A percentile compares a stretch with the other conserved stretches of the same genome.
Evolutionary conservation across 345 rosid species (phyloP).

Genomic region (Bruguiera sexangula): DNA sequence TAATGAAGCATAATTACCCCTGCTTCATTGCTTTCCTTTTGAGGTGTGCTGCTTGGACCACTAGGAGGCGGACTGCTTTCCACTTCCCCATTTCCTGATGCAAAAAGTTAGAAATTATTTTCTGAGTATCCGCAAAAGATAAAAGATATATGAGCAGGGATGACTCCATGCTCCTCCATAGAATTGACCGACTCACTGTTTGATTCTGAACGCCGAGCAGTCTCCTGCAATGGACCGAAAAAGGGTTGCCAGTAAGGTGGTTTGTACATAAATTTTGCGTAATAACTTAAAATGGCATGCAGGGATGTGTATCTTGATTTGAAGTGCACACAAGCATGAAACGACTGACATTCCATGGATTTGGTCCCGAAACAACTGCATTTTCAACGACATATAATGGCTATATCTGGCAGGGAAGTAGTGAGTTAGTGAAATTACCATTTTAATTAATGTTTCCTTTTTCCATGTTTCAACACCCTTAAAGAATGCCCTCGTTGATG

Average conservation of each 20-base stretch:
- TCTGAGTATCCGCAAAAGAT: not conserved
- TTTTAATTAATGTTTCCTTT: slow-evolving; percentile 64
- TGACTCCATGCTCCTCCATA: not conserved
- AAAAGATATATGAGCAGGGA: not conserved
- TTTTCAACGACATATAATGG: too few relatives aligned
- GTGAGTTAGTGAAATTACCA: slow-evolving; percentile 29
- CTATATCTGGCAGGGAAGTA: not conserved
- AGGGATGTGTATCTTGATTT: not conserved
- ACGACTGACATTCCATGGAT: not conserved
- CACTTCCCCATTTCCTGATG: slow-evolving; percentile 41
- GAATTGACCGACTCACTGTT: slow-evolving; percentile 34
- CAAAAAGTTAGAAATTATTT: slow-evolving; percentile 1
- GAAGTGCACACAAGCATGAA: not conserved
- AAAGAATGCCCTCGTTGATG: slow-evolving; percentile 78
- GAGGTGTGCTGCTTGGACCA: slow-evolving; percentile 35
- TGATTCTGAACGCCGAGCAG: slow-evolving; percentile 44
- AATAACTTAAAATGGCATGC: not conserved
- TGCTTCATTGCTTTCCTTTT: slow-evolving; percentile 31
- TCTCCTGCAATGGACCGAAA: slow-evolving; percentile 44
- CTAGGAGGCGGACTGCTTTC: slow-evolving; percentile 65
- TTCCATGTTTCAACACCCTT: slow-evolving; percentile 86
- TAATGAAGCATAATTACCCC: slow-evolving; percentile 21
- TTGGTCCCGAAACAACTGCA: too few relatives aligned
- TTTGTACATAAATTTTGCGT: slow-evolving; percentile 1
- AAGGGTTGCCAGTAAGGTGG: not conserved